Percentiles rank a stretch among this genome's conserved stretches.
These are phyloP conservation scores for Gloeophyllum trabeum DNA, from an alignment of 768 basidiomycete genomes.

Conservation along the genomic window DNA sequence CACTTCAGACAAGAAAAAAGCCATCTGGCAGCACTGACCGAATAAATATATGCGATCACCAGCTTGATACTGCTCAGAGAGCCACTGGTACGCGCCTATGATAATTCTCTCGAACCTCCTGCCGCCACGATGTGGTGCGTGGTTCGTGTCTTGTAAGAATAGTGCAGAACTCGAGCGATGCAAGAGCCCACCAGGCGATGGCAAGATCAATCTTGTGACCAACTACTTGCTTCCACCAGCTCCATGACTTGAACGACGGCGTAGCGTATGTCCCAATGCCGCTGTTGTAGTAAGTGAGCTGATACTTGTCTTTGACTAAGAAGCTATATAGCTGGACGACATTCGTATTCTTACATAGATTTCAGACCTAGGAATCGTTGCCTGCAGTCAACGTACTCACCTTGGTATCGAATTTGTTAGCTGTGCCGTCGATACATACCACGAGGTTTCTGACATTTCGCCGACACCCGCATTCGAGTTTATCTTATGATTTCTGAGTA, in stretches of 20 bases:
- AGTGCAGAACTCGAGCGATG: background rate
- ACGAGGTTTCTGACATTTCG: background rate
- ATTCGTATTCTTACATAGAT: slow-evolving; percentile 24
- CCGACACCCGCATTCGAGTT: background rate
- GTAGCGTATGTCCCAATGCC: slow-evolving; percentile 25
- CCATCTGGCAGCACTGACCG: no score
- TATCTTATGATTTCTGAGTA: no score
- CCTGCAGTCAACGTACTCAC: background rate
- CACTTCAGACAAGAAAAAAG: background rate
- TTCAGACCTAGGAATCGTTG: background rate
- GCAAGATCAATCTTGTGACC: slow-evolving; percentile 21
- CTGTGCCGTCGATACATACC: background rate
- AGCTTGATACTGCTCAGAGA: slow-evolving; percentile 23
- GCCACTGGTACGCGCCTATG: slow-evolving; percentile 27
- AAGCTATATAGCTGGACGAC: slow-evolving; percentile 27
- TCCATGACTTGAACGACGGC: slow-evolving; percentile 9
- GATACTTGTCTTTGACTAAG: slow-evolving; percentile 20
- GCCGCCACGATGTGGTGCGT: no score
- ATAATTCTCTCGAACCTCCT: slow-evolving; percentile 26
- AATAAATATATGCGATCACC: slow-evolving; percentile 31
- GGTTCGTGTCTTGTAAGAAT: background rate
- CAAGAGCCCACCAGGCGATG: slow-evolving; percentile 23
- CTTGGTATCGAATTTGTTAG: background rate
- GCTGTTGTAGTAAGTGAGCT: slow-evolving; percentile 29
- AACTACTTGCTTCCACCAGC: slow-evolving; percentile 12